These are phyloP conservation scores for Penicillium cataractarum DNA, from an alignment of 495 filamentous ascomycete species.

Conservation along the genomic window DNA sequence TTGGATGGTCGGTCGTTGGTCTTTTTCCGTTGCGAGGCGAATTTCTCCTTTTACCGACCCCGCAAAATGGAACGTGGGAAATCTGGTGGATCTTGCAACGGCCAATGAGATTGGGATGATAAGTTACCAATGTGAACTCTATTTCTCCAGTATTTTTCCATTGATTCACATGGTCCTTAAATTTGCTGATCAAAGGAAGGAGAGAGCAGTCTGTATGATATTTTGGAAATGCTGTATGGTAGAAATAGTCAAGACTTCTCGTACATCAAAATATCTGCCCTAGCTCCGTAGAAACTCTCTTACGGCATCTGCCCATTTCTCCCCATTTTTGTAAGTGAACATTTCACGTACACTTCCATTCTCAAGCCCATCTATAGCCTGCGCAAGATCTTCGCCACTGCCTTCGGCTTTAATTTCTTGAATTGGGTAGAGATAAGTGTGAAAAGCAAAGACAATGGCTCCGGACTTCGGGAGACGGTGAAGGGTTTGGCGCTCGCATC, in stretches of 20 bases:
- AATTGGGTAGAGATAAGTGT: conserved; percentile 77
- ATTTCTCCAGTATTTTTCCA: not conserved
- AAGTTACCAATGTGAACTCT: not conserved
- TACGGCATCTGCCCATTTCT: conserved; percentile 7
- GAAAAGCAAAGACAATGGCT: conserved; percentile 76
- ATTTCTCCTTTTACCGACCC: conserved; percentile 1
- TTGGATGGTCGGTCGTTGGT: not conserved
- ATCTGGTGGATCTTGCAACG: not conserved
- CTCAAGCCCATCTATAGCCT: conserved; percentile 73
- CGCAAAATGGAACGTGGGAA: not conserved
- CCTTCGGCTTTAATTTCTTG: conserved; percentile 71
- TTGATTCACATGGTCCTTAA: not conserved
- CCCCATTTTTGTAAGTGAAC: conserved; percentile 66
- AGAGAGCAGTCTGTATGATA: not conserved
- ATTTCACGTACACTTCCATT: conserved; percentile 69
- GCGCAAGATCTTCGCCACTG: conserved; percentile 62
- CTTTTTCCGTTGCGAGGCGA: not conserved
- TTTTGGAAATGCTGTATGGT: too few species aligned
- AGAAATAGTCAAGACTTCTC: too few species aligned
- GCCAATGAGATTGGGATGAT: not conserved
- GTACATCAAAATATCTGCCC: not conserved
- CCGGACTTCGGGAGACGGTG: conserved; percentile 68
- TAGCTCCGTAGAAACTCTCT: conserved; percentile 8
- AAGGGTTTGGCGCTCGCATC: conserved; percentile 78
- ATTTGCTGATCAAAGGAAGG: not conserved